A percentile compares a stretch with the other conserved stretches of the same genome.
These are phyloP conservation scores for Myriangium duriaei DNA, from an alignment of 2,329 filamentous ascomycete species.

Conservation along the genomic window DNA sequence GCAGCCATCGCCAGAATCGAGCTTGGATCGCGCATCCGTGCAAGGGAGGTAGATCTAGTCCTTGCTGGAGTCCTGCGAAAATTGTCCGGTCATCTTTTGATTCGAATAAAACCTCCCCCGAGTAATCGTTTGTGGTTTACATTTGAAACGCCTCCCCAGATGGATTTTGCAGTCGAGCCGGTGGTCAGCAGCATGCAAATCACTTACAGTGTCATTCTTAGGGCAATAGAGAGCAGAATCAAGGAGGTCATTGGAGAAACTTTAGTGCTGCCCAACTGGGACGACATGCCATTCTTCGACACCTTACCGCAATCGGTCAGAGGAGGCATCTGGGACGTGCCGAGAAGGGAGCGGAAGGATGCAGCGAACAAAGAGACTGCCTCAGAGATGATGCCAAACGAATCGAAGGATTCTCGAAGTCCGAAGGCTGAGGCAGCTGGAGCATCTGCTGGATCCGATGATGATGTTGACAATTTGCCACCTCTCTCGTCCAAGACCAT, in stretches of 20 bases:
- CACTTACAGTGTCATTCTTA: constrained; percentile 81
- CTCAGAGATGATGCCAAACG: constrained; percentile 4
- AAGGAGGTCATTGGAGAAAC: constrained; percentile 90
- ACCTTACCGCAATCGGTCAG: constrained; percentile 67
- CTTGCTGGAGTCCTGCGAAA: constrained; percentile 75
- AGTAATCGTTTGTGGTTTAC: constrained; percentile 95
- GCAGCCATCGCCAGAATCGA: constrained; percentile 90
- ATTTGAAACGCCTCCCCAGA: constrained; percentile 85
- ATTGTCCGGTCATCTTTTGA: constrained; percentile 69
- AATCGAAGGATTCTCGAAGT: not conserved
- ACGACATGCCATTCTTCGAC: constrained; percentile 82
- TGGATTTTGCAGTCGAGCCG: constrained; percentile 88
- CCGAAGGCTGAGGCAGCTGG: constrained; percentile 3
- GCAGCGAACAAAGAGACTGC: constrained; percentile 1
- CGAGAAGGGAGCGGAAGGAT: constrained; percentile 5
- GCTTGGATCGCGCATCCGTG: constrained; percentile 75
- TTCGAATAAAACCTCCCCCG: constrained; percentile 86
- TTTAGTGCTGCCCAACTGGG: constrained; percentile 86
- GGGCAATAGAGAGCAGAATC: constrained; percentile 89
- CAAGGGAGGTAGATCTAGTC: constrained; percentile 77
- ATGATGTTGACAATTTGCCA: constrained; percentile 5
- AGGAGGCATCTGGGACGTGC: constrained; percentile 63
- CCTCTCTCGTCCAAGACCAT: constrained; percentile 13
- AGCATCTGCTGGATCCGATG: constrained; percentile 3
- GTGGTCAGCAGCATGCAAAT: constrained; percentile 93